Base-by-base conservation (phyloP, 768 basidiomycete species). In the Kwoniella shandongensis region DNA sequence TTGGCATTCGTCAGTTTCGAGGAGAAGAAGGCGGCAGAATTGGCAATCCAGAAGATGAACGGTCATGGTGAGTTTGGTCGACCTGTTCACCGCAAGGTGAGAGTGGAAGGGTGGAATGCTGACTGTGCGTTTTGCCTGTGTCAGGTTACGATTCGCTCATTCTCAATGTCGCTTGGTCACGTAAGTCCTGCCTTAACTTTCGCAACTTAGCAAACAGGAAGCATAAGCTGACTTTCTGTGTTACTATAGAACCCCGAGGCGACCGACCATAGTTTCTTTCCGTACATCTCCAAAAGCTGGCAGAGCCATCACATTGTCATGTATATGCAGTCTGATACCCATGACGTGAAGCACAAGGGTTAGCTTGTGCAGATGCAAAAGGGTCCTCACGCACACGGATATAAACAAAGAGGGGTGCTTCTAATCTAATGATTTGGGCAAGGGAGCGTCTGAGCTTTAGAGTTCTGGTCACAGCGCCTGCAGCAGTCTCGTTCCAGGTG, bases 1-100 rank as follows among this genome's bases (percentile, higher is more conserved):
- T 96, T 94, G 75, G 94, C 93, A 15, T 98, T 98, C 67, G 93
- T 99, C 53, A 90, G 88, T 75, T 99, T 96, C 70, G 94, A 98
- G 73, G 86, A 87, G 15, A 81, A 82, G 72, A 80, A 83, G 11
- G 79, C 81, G 51, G 96, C 90, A 18, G 89, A 94, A 78, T 83
- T 80, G 72, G 96, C 96, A 40, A 86, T 96, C 80, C 85, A 89
- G 69, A 94, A 91, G 78, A 85, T 92, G 64, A 82, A 97, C 69
- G 94, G 93, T 23, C 83, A 84, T 69, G 92, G 91, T 74, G 36
- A 44, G 61, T 54, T 3, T 20, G 15, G 15, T 7, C 29, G 15
- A 23, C n/a, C n/a, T n/a, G n/a, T n/a, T 12, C 11, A 32, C 11
- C 15, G 17, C 44, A 15, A n/a, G n/a, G n/a, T n/a, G n/a, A n/a